A percentile compares a stretch with the other conserved stretches of the same genome.
Conservation (phyloP, 352 stramenopile species). For the Sclerospora graminicola region DNA sequence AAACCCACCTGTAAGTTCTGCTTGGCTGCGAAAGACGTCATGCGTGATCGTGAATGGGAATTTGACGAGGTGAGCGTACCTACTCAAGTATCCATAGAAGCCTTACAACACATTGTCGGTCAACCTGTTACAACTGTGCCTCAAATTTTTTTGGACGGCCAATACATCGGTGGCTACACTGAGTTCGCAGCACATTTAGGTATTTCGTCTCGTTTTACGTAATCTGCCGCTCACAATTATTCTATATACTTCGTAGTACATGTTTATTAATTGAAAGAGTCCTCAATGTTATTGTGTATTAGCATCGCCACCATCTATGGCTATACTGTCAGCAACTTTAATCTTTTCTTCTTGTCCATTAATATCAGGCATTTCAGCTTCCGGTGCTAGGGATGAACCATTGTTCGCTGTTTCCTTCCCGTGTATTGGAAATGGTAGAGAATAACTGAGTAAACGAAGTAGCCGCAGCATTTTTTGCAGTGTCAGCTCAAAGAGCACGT, state of each 20-base stretch:
- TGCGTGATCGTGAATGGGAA: constrained; percentile 40
- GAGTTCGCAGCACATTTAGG: constrained; percentile 55
- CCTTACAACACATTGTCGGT: constrained; percentile 47
- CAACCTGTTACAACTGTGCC: constrained; percentile 57
- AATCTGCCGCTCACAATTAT: constrained; percentile 7
- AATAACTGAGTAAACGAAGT: constrained; percentile 69
- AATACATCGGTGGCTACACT: constrained; percentile 73
- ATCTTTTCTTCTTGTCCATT: no score
- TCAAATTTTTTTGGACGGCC: constrained; percentile 68
- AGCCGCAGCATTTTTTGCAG: constrained; percentile 61
- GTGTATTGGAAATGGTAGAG: constrained; percentile 24
- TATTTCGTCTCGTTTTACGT: constrained; percentile 51
- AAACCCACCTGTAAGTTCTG: constrained; percentile 77
- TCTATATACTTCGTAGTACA: no score
- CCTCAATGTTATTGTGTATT: constrained; percentile 1
- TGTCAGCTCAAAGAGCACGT: constrained; percentile 74
- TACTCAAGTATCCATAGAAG: constrained; percentile 38
- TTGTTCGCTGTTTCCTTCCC: constrained; percentile 1
- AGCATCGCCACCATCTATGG: constrained; percentile 9
- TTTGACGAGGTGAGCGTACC: constrained; percentile 63
- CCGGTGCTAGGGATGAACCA: constrained; percentile 1
- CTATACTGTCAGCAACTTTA: no score
- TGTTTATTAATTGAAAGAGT: background rate
- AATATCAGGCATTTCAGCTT: background rate
- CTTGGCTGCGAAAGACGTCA: constrained; percentile 44